A percentile compares a stretch with the other conserved stretches of the same genome.
phyloP scores from a whole-genome alignment of 805 yeast species.

The Candida sithepensis region DNA sequence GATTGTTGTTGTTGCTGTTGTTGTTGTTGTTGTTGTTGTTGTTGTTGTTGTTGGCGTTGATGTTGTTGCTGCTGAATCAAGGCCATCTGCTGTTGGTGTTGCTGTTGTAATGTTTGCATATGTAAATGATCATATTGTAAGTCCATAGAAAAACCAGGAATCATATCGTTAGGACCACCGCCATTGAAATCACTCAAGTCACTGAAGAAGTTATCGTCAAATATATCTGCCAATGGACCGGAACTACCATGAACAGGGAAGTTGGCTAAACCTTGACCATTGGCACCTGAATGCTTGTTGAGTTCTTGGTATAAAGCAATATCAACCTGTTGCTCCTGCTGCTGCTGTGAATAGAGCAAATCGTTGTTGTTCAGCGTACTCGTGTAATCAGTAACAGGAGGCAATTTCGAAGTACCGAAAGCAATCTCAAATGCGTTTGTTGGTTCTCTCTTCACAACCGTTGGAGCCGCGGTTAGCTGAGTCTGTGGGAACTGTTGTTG shows the following conservation, averaged over 20 bases:
- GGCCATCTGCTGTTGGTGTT: not conserved
- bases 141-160: constrained; percentile 6
- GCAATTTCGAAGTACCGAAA: constrained; percentile 34
- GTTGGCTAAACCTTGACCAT: not conserved
- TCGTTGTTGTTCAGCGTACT: constrained; percentile 8
- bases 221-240: constrained; percentile 24
- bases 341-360: constrained; percentile 8
- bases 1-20: too few species aligned
- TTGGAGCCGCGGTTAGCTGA: constrained; percentile 2
- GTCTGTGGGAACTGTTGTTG: constrained; percentile 6
- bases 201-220: constrained; percentile 31
- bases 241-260: not conserved
- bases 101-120: not conserved
- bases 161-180: constrained; percentile 11
- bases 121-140: not conserved
- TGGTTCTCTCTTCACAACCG: constrained; percentile 20
- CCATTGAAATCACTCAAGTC: constrained; percentile 29
- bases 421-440: constrained; percentile 33
- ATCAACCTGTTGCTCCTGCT: constrained; percentile 9
- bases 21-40: not conserved
- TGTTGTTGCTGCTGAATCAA: constrained; percentile 4
- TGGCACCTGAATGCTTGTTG: constrained; percentile 3
- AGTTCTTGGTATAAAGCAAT: constrained; percentile 6
- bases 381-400: constrained; percentile 33
- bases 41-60: not conserved